A percentile compares a stretch with the other conserved stretches of the same genome.
Conservation (phyloP, 192 early-diverging fungal genomes). For the Entomortierella lignicola region DNA sequence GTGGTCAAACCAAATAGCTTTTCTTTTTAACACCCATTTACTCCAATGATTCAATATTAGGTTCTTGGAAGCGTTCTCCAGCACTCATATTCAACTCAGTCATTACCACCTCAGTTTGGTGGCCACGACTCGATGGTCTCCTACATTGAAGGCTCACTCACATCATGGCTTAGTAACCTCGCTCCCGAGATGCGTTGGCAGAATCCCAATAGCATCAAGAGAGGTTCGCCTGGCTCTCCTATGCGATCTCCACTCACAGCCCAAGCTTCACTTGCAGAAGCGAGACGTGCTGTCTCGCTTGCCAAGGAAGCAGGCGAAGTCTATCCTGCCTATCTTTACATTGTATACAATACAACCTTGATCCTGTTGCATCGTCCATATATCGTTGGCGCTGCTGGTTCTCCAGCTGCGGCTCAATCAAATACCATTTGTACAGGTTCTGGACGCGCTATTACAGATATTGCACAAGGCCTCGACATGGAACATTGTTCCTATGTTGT, state of each 20-base stretch:
- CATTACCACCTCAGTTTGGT: conserved; percentile 50
- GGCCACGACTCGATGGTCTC: conserved; percentile 52
- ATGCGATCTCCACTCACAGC: conserved; percentile 24
- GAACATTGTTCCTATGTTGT: conserved; percentile 51
- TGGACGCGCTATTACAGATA: conserved; percentile 51
- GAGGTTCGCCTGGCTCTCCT: conserved; percentile 38
- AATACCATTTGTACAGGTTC: conserved; percentile 54
- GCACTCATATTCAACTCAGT: conserved; percentile 51
- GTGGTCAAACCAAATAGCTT: neutral
- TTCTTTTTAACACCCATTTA: neutral
- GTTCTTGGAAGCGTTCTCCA: conserved; percentile 50
- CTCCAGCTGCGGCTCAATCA: conserved; percentile 48
- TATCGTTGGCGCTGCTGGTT: conserved; percentile 56
- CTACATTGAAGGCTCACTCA: conserved; percentile 47
- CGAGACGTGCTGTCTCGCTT: conserved; percentile 16
- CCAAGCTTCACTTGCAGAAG: conserved; percentile 25
- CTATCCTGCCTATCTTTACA: conserved; percentile 48
- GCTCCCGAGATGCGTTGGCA: conserved; percentile 54
- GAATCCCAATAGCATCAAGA: conserved; percentile 23
- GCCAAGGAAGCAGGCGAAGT: conserved; percentile 37
- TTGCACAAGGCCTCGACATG: conserved; percentile 46
- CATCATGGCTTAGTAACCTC: conserved; percentile 51
- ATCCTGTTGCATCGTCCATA: conserved; percentile 65
- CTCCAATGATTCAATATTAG: conserved; percentile 7
- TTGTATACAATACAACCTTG: conserved; percentile 57